Evolutionary conservation across 106 monocot genomes (phyloP), one percentile per base, ranked within the genome.

Genomic region (Allium sativum): DNA sequence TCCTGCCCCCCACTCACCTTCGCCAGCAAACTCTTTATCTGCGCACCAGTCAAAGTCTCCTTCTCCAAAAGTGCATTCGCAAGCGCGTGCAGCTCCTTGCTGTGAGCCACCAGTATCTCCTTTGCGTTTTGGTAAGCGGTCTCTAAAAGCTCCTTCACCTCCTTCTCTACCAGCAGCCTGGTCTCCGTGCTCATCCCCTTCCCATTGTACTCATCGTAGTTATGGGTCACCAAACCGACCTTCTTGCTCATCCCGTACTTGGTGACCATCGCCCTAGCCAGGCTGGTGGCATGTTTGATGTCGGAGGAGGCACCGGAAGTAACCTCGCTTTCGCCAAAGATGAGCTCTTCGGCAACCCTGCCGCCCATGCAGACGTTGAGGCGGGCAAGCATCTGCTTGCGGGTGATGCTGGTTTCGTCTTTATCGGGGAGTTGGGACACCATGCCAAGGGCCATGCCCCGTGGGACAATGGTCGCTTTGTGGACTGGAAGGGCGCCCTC

Each of bases 361-460:
- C 96, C 96, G 8, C 91, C 96, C 96, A 98, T 98, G 79, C 87
- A 98, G 14, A 98, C 91, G 72, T 98, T 91, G 9, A 98, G 64
- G 64, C 84, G 75, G 10, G 96, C 96, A 40, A 98, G 91, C 96
- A 98, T 87, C 54, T 98, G 96, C 68, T 70, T 87, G 56, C 68
- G 58, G 14, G 96, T 91, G 16, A 91, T 71, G 66, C 96, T 98
- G 13, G 84, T 85, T 68, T 98, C 82, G 53, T 98, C 96, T 53
- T 91, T 98, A 1, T 91, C 91, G 0, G 96, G 96, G 3, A 98
- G 52, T 18, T 98, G 91, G 7, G 91, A 66, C 0, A 98, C 96
- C 96, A 98, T 98, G 18, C 96, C 96, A 7, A 98, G 87, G 12
- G 91, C 40, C 83, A 85, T 82, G 11, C 96, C 96, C 6, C 96